These are phyloP conservation scores for Trichoderma pleuroti DNA, from an alignment of 2,329 filamentous ascomycete species.

Conservation along the genomic window DNA sequence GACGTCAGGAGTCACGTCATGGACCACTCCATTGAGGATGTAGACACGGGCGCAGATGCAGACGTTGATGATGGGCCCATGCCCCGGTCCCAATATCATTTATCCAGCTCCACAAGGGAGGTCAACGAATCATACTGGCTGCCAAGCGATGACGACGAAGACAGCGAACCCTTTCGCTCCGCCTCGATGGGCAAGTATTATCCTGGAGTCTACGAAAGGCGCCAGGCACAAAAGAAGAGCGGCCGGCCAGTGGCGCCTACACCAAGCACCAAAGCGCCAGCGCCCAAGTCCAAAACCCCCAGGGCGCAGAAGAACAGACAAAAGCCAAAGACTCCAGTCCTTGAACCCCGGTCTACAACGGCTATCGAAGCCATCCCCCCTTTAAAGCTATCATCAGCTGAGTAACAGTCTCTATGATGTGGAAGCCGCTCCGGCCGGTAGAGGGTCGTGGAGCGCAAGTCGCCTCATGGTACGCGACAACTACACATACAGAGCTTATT, in stretches of 20 bases:
- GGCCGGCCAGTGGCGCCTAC: conserved; percentile 1
- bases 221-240: conserved; percentile 20
- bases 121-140: background rate
- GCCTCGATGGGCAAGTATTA: conserved; percentile 62
- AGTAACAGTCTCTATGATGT: background rate
- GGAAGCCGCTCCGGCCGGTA: background rate
- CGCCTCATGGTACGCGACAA: background rate
- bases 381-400: background rate
- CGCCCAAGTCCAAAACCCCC: background rate
- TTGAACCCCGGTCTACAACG: background rate
- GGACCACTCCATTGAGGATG: background rate
- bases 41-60: background rate
- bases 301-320: background rate
- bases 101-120: background rate
- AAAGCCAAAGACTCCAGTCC: background rate
- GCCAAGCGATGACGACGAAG: conserved; percentile 2
- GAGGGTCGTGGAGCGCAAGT: background rate
- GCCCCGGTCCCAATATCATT: background rate
- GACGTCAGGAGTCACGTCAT: background rate
- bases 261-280: conserved; percentile 18
- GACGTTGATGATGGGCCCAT: conserved; percentile 1
- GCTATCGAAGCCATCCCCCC: background rate
- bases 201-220: conserved; percentile 56
- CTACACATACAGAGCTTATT: background rate
- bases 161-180: conserved; percentile 22